Evolutionary conservation across 2,329 filamentous ascomycete species (phyloP).

Genomic region (Penicillium aurantiogriseum): DNA sequence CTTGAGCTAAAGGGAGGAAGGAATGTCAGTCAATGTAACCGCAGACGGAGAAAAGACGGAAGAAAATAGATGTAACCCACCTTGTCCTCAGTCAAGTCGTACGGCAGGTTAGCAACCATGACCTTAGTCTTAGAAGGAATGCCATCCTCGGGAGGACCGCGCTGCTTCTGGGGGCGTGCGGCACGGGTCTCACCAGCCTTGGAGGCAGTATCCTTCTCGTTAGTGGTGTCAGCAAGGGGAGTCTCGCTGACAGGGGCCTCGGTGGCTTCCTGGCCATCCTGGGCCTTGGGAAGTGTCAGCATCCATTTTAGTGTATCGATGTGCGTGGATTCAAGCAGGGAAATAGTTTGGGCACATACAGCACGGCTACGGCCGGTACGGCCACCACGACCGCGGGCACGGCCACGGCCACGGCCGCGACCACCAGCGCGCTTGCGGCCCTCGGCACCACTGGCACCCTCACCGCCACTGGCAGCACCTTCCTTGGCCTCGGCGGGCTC

Average conservation of each 20-base stretch:
- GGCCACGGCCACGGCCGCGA: conserved; percentile 61
- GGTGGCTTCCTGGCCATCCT: conserved; percentile 28
- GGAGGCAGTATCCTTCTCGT: conserved; percentile 34
- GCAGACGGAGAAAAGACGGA: not conserved
- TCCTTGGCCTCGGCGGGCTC: conserved; percentile 82
- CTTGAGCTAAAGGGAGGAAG: conserved; percentile 67
- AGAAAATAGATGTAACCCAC: conserved; percentile 50
- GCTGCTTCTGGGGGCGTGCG: conserved; percentile 68
- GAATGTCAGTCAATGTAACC: conserved; percentile 26
- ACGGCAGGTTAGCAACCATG: conserved; percentile 99
- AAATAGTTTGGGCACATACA: conserved; percentile 43
- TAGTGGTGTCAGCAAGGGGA: conserved; percentile 61
- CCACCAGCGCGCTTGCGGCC: conserved; percentile 61
- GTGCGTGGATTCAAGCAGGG: not conserved
- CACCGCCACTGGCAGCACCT: conserved; percentile 67
- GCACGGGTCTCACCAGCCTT: conserved; percentile 46
- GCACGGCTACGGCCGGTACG: conserved; percentile 64
- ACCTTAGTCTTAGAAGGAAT: conserved; percentile 99
- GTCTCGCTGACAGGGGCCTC: conserved; percentile 44
- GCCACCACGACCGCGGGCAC: conserved; percentile 65
- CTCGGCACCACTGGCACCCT: conserved; percentile 68
- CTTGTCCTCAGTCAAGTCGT: conserved; percentile 96
- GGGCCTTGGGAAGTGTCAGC: conserved; percentile 14
- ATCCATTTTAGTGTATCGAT: not conserved
- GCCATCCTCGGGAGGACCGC: conserved; percentile 93